Conservation (phyloP, 2,329 filamentous ascomycete genomes). For the Trematosphaeria pertusa region DNA sequence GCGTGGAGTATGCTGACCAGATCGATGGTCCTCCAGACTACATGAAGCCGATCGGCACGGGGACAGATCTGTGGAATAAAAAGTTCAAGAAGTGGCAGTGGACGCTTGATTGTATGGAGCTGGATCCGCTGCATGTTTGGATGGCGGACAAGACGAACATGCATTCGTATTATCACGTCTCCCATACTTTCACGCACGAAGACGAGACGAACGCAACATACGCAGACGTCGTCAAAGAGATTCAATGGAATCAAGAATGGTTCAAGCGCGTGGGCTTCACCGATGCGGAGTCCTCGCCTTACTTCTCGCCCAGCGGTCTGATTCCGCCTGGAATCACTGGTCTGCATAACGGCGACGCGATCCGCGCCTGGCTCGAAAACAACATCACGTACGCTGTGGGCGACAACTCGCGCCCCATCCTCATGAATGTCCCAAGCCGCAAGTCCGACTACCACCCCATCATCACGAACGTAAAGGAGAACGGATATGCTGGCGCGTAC, state of each 20-base stretch:
- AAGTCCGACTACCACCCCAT: conserved; percentile 58
- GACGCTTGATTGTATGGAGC: conserved; percentile 53
- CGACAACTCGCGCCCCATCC: conserved; percentile 63
- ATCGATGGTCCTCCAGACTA: conserved; percentile 53
- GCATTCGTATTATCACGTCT: conserved; percentile 61
- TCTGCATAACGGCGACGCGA: conserved; percentile 66
- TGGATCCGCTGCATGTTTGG: conserved; percentile 59
- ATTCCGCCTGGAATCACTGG: conserved; percentile 69
- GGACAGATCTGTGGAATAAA: conserved; percentile 42
- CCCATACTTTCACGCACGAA: conserved; percentile 52
- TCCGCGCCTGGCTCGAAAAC: conserved; percentile 63
- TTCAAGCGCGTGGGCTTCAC: conserved; percentile 58
- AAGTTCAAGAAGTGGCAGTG: conserved; percentile 53
- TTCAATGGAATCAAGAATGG: conserved; percentile 66
- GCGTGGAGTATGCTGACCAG: conserved; percentile 42
- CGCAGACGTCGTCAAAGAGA: conserved; percentile 61
- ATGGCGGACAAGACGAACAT: conserved; percentile 57
- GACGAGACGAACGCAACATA: conserved; percentile 66
- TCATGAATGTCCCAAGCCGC: conserved; percentile 52
- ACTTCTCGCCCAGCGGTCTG: conserved; percentile 60
- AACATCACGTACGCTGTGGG: conserved; percentile 64
- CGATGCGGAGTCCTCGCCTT: conserved; percentile 44
- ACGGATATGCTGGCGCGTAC: conserved; percentile 62
- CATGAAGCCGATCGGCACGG: conserved; percentile 48
- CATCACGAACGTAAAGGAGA: conserved; percentile 55